Evolutionary conservation across 345 rosid genomes (phyloP), one percentile per base, ranked within the genome.

Genomic region (Brassica carinata): DNA sequence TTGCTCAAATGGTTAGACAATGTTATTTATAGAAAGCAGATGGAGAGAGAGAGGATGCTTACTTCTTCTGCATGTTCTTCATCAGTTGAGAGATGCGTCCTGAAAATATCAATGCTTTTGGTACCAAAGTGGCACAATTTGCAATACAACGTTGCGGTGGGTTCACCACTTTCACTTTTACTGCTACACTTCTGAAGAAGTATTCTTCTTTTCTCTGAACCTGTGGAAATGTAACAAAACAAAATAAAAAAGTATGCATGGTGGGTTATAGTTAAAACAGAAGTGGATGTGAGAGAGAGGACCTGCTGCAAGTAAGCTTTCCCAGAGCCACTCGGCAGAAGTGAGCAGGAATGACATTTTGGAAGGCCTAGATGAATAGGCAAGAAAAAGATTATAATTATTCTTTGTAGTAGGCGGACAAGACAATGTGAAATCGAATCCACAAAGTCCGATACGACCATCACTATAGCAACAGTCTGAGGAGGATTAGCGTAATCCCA

Each of bases 331-430:
- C 38, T 33, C 38, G 7, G 38, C 38, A 43, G 77, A 73, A 9
- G 77, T 73, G 58, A 73, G 17, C 13, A 45, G 38, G 38, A 1
- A 36, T 8, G 72, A 65, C 69, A 15, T 33, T 33, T 65, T 33
- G 43, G 1, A n/a, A 33, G 69, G 69, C 23, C 57, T 23, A 19
- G 0, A 10, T 1, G 72, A 10, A 68, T 68, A 43, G 11, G 57
- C 15, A 8, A 19, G 53, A 38, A 19, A 67, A 38, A 67, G 2
- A 17, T 67, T 67, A 57, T 40, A 40, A 11, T 23, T 43, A 5
- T 14, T 13, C 8, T 1, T 43, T 68, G 72, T 31, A 63, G 48
- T 40, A 40, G 48, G 14, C 14, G 4, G 48, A 40, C 48, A 40
- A 40, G 48, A 40, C 14, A 13, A 40, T 9, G 2, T 40, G 14